These are phyloP conservation scores for Acanthamoeba culbertsoni DNA, from an alignment of 208 protist species.

Conservation along the genomic window DNA sequence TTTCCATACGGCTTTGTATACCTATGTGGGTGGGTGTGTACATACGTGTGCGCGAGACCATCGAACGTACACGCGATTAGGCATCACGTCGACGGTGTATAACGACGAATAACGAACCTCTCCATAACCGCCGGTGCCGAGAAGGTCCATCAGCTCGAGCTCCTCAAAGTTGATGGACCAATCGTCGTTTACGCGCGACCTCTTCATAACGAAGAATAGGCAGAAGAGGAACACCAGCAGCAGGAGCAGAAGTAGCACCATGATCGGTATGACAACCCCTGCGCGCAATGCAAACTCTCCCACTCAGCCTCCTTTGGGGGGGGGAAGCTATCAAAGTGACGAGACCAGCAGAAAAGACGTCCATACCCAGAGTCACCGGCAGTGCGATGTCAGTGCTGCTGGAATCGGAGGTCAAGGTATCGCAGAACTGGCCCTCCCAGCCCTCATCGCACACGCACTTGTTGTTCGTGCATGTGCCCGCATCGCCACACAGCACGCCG, in stretches of 20 bases:
- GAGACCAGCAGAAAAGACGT: neutral
- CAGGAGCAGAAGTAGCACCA: neutral
- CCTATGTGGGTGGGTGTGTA: too few relatives aligned
- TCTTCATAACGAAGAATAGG: neutral
- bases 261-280: neutral
- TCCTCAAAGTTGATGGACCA: neutral
- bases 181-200: neutral
- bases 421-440: neutral
- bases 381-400: neutral
- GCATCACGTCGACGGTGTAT: neutral
- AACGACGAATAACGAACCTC: neutral
- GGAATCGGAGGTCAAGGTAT: neutral
- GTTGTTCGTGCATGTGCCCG: neutral
- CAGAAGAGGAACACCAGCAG: neutral
- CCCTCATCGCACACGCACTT: neutral
- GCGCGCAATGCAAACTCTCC: neutral
- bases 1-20: conserved; percentile 17
- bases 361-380: neutral
- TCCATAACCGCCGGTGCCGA: neutral
- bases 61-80: neutral
- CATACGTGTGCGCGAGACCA: neutral
- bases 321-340: neutral
- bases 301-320: too few relatives aligned
- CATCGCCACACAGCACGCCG: neutral
- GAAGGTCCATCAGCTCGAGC: neutral